Percentiles rank a stretch among this genome's conserved stretches.
phyloP scores from a whole-genome alignment of 257 asterid species.

The Petunia axillaris region DNA sequence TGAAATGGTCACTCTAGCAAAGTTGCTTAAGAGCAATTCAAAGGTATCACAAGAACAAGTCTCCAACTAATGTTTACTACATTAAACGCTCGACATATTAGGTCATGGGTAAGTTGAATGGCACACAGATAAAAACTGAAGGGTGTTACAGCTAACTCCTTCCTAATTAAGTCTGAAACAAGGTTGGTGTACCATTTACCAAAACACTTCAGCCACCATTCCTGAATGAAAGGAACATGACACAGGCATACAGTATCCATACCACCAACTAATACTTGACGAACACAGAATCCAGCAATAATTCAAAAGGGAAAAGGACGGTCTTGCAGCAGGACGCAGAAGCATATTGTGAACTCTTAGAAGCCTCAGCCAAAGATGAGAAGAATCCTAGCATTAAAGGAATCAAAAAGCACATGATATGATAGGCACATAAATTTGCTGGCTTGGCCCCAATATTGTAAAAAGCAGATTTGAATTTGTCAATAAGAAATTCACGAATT shows the following conservation, averaged over 20 bases:
- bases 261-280: conserved; percentile 7
- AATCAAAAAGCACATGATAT: conserved; percentile 1
- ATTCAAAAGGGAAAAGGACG: neutral
- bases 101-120: neutral
- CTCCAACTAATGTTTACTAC: neutral
- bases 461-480: neutral
- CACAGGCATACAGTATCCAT: neutral
- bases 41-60: neutral
- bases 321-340: neutral
- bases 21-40: neutral
- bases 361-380: neutral
- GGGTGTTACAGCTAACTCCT: neutral
- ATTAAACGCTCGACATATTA: neutral
- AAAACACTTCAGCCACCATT: conserved; percentile 4
- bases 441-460: neutral
- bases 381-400: neutral
- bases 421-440: neutral
- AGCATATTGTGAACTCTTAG: conserved; percentile 8
- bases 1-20: neutral
- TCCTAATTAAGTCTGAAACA: neutral
- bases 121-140: neutral
- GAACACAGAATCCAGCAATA: neutral
- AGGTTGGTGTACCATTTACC: neutral
- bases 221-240: neutral
- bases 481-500: conserved; percentile 3